Base-by-base conservation (phyloP, 2,329 filamentous ascomycete species). In the Parasarocladium wereldwijsianum region DNA sequence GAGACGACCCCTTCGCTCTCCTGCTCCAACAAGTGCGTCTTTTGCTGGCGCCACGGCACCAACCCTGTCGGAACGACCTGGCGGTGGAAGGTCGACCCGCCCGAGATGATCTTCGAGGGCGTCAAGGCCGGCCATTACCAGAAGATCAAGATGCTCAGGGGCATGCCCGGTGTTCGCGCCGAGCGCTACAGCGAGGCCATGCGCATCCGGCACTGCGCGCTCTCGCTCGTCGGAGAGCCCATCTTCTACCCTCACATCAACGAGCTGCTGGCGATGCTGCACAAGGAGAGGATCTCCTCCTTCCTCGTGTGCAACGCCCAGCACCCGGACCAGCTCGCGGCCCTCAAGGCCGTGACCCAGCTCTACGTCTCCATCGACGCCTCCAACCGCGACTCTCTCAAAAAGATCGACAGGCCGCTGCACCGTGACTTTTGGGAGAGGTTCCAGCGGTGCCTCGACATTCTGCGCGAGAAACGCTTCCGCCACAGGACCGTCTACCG, bases 201-300 rank as follows among this genome's bases (percentile, higher is more conserved):
- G 77, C 69, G 75, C 24, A 93, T 98, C 43, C 70, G 84, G 1
- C 87, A 98, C 55, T 98, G 87, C 51, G 90, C 90, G 0, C 62
- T 98, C 26, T 84, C 76, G 40, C 65, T 98, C 8, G 90, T 98
- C 14, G 87, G 90, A 41, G 87, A 98, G 54, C 87, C 87, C n/a
- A 94, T 94, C 43, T 96, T 96, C 59, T 96, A 96, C 52, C 90
- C 90, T 8, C 76, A 93, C 47, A 96, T 96, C 63, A 94, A 98
- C 54, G 79, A 86, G 47, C 86, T 96, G 45, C 62, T 92, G 1
- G 66, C 60, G 8, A 70, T 96, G 64, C 65, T 98, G 39, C 87
- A 96, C 57, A 60, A 54, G 9, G 81, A 93, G 50, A 77, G 74
- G 42, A 94, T 96, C 41, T 93, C 83, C 3, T 90, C 80, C 18